Evolutionary conservation across 2,329 filamentous ascomycete genomes (phyloP), one percentile per base, ranked within the genome.

Genomic region (Lecanicillium sp.): DNA sequence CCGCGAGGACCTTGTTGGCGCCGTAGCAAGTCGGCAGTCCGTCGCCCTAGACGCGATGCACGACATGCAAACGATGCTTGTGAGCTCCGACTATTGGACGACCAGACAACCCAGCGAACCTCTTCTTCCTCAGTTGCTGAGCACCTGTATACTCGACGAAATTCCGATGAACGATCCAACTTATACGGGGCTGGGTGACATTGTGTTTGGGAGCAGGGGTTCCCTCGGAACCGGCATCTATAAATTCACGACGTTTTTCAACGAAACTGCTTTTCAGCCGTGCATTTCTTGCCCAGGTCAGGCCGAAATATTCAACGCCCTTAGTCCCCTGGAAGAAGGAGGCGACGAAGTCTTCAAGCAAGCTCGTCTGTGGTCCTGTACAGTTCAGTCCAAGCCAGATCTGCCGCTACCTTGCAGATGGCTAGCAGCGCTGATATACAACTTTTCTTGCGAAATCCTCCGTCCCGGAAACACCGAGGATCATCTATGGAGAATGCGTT

Each of bases 301-400:
- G 5, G 24, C 51, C 2, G 48, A 51, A 11, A 17, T 62, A 6
- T 61, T 65, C 48, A 23, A 53, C 1, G 26, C 51, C 2, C 48
- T 66, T 9, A 15, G 38, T 1, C 39, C 49, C n/a, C 27, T 59
- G 14, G 59, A 65, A 21, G 19, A 32, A 3, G 29, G 49, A 12
- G 51, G 48, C 10, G 60, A 67, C 39, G 29, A 23, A 10, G 0
- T 60, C 12, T 64, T 65, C 53, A 56, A 51, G 24, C 32, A 49
- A 17, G 62, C 62, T 14, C 57, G 64, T 14, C 39, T 50, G 5
- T 67, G 64, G 64, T 59, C 61, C 5, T 67, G 64, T 44, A 53
- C 55, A 9, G 21, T 56, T 2, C 64, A 67, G 44, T 50, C 55
- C 5, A 15, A 21, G 1, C 5, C 27, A 2, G 9, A 24, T 5